Base-by-base conservation (phyloP, 129 eudicot species). In the Calendula officinalis region DNA sequence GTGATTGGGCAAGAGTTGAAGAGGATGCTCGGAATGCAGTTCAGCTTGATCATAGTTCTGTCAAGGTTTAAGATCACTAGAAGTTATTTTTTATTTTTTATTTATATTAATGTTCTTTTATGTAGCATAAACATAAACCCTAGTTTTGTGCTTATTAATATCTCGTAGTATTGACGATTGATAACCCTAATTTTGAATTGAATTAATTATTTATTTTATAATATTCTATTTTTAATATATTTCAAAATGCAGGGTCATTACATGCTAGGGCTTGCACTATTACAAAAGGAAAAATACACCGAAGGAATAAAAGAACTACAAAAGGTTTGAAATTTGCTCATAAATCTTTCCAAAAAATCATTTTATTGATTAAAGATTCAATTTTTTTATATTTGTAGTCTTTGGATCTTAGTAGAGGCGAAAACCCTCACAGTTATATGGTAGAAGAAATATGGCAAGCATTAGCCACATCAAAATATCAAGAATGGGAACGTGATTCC, bases 341-440 rank as follows among this genome's bases (percentile, higher is more conserved):
- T 22, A 0, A 22, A 0, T 22, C 15, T 22, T 10, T 1, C n/a
- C n/a, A n/a, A n/a, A n/a, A n/a, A n/a, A 47, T n/a, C 39, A 5
- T 33, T 33, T 10, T 15, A 30, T 7, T 17, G 45, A 16, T 45
- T 8, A 15, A 15, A 33, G 2, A 9, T 10, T 46, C 55, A 5
- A n/a, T 15, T 62, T 0, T 54, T n/a, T 30, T 54, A 8, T 54
- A 15, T 16, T n/a, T 61, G 36, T 46, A 92, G 96, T 90, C 98
- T 43, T 73, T 92, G 77, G 98, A 92, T 67, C 91, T 92, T 59
- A 95, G 96, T 11, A 85, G 91, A 78, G 96, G 89, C 40, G 89
- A 84, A 60, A 64, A 77, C 48, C 89, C 91, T 7, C 71, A 69
- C 55, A 78, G 87, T 39, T 91, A 85, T 10, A 10, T 22, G 30